Evolutionary conservation across 2,329 filamentous ascomycete species (phyloP).

Genomic region (Botrytis elliptica): DNA sequence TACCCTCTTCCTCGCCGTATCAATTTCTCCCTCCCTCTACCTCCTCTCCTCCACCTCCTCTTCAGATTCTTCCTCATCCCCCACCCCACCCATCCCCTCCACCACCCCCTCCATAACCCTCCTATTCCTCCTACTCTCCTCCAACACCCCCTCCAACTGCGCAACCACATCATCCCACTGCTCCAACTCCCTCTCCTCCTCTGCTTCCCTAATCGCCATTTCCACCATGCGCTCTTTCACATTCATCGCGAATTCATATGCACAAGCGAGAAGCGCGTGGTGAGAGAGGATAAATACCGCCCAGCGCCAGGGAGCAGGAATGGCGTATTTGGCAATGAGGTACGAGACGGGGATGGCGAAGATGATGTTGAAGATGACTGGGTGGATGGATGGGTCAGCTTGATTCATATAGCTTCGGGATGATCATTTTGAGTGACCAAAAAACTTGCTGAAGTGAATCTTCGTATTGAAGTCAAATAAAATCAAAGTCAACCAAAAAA

Average conservation of each 20-base stretch:
- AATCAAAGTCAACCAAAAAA: no score
- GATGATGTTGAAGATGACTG: conserved; percentile 26
- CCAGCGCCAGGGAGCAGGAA: not conserved
- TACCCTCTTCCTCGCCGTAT: no score
- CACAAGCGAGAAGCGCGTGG: conserved; percentile 4
- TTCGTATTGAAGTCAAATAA: no score
- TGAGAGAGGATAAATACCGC: not conserved
- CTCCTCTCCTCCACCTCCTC: not conserved
- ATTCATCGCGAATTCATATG: not conserved
- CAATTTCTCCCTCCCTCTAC: not conserved
- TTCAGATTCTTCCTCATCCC: not conserved
- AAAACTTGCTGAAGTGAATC: not conserved
- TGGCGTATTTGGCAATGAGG: conserved; percentile 3
- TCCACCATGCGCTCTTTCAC: conserved; percentile 5
- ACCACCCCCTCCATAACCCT: not conserved
- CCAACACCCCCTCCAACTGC: conserved; percentile 2
- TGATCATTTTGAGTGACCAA: not conserved
- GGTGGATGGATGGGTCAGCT: not conserved
- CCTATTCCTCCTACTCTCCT: not conserved
- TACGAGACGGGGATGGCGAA: conserved; percentile 24
- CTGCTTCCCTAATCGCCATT: conserved; percentile 14
- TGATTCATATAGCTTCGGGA: not conserved
- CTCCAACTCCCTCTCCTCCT: conserved; percentile 16
- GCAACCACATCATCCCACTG: conserved; percentile 24
- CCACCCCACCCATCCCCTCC: not conserved